phyloP scores from a whole-genome alignment of 2,329 filamentous ascomycete genomes.

The Sphaerulina vaccinii region DNA sequence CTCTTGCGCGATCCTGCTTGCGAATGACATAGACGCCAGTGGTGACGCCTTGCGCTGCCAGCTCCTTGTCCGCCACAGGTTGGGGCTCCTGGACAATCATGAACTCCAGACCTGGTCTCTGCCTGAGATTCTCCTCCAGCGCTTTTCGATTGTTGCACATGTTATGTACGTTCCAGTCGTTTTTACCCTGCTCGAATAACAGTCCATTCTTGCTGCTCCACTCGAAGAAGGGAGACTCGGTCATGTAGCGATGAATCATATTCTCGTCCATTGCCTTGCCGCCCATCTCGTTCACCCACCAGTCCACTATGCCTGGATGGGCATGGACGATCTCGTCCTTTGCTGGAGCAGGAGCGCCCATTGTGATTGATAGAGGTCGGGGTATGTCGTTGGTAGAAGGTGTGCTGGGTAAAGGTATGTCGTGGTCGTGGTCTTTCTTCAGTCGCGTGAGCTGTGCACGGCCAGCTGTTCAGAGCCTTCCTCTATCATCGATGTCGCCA shows the following conservation, averaged over 20 bases:
- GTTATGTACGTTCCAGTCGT: constrained; percentile 50
- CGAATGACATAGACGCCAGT: constrained; percentile 60
- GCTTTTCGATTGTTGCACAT: constrained; percentile 55
- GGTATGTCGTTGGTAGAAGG: background rate
- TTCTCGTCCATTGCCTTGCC: constrained; percentile 40
- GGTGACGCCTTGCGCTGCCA: constrained; percentile 31
- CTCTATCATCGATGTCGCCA: background rate
- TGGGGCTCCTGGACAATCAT: constrained; percentile 59
- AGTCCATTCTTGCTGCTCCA: constrained; percentile 60
- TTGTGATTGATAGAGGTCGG: constrained; percentile 6
- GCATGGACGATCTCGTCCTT: constrained; percentile 31
- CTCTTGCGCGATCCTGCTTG: constrained; percentile 54
- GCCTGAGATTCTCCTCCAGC: constrained; percentile 56
- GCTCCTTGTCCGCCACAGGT: constrained; percentile 43
- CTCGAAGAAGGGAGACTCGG: constrained; percentile 64
- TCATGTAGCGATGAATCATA: constrained; percentile 60
- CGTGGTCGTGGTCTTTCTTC: background rate
- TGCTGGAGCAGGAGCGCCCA: constrained; percentile 22
- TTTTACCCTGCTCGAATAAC: constrained; percentile 52
- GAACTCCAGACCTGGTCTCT: constrained; percentile 59
- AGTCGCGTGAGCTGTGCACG: too few relatives aligned
- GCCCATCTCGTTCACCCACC: constrained; percentile 28
- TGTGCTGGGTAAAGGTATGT: background rate
- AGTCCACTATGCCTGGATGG: constrained; percentile 29
- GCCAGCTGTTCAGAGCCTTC: background rate